Conservation (phyloP, 2,329 filamentous ascomycete species). For the Sordariomycetes sp. region DNA sequence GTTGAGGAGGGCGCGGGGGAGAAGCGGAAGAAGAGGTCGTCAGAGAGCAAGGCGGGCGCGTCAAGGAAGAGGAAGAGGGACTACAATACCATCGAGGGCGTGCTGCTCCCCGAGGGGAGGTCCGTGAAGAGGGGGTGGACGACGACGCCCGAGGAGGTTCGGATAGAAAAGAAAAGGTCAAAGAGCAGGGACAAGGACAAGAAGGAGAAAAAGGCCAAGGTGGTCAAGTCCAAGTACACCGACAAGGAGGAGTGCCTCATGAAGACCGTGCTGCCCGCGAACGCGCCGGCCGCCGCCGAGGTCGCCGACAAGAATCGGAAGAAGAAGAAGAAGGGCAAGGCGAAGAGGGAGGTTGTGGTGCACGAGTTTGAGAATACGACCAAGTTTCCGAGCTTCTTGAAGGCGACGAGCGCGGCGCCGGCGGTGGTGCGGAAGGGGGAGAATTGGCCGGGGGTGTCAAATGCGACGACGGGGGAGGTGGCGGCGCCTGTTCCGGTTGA, state of each 20-base stretch:
- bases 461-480: background rate
- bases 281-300: conserved; percentile 25
- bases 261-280: conserved; percentile 57
- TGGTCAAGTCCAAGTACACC: conserved; percentile 63
- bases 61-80: conserved; percentile 37
- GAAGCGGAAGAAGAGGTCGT: conserved; percentile 28
- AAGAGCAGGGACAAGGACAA: conserved; percentile 32
- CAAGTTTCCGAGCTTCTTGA: conserved; percentile 73
- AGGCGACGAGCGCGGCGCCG: conserved; percentile 15
- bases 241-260: conserved; percentile 73
- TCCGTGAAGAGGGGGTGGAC: conserved; percentile 88
- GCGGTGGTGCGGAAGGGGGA: background rate
- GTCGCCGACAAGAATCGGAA: conserved; percentile 33
- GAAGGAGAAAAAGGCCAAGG: conserved; percentile 40
- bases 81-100: conserved; percentile 43
- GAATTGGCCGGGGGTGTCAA: background rate
- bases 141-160: conserved; percentile 41
- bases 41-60: conserved; percentile 13
- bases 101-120: conserved; percentile 58
- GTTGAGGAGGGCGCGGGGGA: conserved; percentile 15
- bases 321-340: conserved; percentile 42
- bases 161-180: conserved; percentile 30
- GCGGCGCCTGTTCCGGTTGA: background rate
- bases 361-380: conserved; percentile 84
- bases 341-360: conserved; percentile 46